Percentiles rank a stretch among this genome's conserved stretches.
Evolutionary conservation across 495 filamentous ascomycete genomes (phyloP).

Genomic region (Xylaria longipes): DNA sequence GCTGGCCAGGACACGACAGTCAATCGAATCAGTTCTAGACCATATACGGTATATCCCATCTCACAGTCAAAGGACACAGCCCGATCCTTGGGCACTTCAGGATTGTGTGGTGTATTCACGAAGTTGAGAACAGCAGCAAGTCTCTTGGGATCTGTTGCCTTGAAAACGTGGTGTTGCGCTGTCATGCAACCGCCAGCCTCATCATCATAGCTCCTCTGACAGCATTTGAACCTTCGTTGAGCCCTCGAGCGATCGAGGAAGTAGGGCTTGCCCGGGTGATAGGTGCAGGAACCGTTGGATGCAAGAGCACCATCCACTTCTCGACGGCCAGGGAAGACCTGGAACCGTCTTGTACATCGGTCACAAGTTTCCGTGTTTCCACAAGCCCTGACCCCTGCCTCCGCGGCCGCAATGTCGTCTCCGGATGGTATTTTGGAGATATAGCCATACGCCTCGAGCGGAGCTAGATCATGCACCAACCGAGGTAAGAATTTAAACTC

Average conservation of each 20-base stretch:
- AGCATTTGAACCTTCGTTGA: constrained; percentile 74
- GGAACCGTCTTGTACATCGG: constrained; percentile 83
- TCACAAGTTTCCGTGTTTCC: constrained; percentile 87
- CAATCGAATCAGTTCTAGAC: constrained; percentile 86
- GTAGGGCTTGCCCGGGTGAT: constrained; percentile 74
- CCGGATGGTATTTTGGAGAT: constrained; percentile 67
- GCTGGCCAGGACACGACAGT: constrained; percentile 87
- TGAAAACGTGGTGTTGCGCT: constrained; percentile 82
- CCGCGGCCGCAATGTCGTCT: constrained; percentile 58
- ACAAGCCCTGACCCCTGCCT: constrained; percentile 66
- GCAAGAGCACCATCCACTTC: constrained; percentile 80
- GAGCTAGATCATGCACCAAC: constrained; percentile 64
- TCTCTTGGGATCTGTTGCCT: constrained; percentile 74
- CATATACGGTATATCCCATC: constrained; percentile 91
- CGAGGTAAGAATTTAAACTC: constrained; percentile 69
- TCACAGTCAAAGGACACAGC: constrained; percentile 91
- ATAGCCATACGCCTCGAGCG: constrained; percentile 74
- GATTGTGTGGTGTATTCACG: constrained; percentile 71
- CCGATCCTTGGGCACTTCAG: constrained; percentile 45
- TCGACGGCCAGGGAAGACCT: constrained; percentile 88
- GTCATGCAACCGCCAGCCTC: constrained; percentile 72
- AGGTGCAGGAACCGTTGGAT: constrained; percentile 74
- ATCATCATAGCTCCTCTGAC: constrained; percentile 70
- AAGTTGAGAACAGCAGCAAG: constrained; percentile 83
- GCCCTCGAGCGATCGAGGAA: constrained; percentile 56